These are phyloP conservation scores for Pichia deserticola DNA, from an alignment of 805 yeast species.

Conservation along the genomic window DNA sequence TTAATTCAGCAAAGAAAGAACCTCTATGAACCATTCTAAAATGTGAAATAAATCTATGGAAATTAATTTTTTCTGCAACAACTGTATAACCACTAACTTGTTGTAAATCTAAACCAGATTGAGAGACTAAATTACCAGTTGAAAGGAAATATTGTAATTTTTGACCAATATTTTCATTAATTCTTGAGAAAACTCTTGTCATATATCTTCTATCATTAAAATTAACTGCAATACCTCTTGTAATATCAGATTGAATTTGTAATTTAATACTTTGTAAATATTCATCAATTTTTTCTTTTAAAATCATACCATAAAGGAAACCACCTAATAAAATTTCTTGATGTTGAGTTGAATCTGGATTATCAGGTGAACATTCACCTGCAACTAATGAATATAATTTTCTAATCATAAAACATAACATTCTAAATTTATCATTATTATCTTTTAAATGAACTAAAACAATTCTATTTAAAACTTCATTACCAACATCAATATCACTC, in stretches of 20 bases:
- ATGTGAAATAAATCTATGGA: conserved; percentile 95
- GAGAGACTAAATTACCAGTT: conserved; percentile 95
- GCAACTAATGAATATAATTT: conserved; percentile 92
- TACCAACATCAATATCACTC: conserved; percentile 86
- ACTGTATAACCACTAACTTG: conserved; percentile 98
- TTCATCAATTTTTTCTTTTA: conserved; percentile 95
- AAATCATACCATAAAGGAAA: conserved; percentile 90
- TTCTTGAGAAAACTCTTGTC: conserved; percentile 65
- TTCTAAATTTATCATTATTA: conserved; percentile 72
- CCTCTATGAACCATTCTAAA: conserved; percentile 99
- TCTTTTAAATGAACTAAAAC: conserved; percentile 81
- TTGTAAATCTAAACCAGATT: conserved; percentile 94
- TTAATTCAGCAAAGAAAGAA: conserved; percentile 95
- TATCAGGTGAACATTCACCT: conserved; percentile 94
- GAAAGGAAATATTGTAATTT: conserved; percentile 91
- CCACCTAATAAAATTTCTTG: conserved; percentile 96
- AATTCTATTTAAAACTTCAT: conserved; percentile 71
- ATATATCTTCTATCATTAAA: conserved; percentile 81
- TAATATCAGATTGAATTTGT: conserved; percentile 73
- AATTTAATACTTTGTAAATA: conserved; percentile 64
- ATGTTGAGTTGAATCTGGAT: conserved; percentile 99
- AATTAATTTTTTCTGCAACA: conserved; percentile 96
- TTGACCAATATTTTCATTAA: conserved; percentile 90
- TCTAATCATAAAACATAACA: conserved; percentile 90
- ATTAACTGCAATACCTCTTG: conserved; percentile 73